Evolutionary conservation across 495 filamentous ascomycete species (phyloP).

Genomic region (Aspergillus heteromorphus): DNA sequence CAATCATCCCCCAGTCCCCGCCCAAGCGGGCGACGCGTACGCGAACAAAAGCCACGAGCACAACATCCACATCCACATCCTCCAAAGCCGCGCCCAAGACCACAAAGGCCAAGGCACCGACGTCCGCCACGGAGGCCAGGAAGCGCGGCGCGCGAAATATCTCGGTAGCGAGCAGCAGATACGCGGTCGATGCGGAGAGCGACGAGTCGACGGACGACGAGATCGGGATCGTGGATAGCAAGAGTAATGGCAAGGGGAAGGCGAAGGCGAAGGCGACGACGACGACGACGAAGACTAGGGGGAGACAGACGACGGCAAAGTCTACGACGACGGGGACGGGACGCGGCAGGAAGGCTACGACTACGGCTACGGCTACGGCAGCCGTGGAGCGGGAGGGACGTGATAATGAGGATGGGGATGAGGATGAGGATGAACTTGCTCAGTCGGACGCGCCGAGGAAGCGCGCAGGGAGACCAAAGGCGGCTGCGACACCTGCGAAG

Average conservation of each 20-base stretch:
- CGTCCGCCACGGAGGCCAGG: constrained; percentile 9
- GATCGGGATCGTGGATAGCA: constrained; percentile 25
- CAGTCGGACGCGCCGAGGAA: constrained; percentile 31
- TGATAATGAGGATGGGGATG: constrained; percentile 19
- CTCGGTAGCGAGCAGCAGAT: background rate
- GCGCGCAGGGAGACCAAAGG: constrained; percentile 30
- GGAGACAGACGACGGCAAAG: constrained; percentile 13
- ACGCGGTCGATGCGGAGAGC: constrained; percentile 14
- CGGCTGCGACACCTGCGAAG: constrained; percentile 10
- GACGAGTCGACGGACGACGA: constrained; percentile 40
- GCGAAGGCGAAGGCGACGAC: background rate
- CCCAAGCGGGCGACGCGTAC: constrained; percentile 31
- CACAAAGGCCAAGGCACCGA: constrained; percentile 15
- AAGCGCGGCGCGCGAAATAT: constrained; percentile 5
- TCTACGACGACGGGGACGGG: constrained; percentile 10
- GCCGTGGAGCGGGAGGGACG: constrained; percentile 5
- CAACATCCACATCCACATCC: constrained; percentile 18
- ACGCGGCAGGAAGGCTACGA: constrained; percentile 17
- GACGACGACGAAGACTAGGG: constrained; percentile 13
- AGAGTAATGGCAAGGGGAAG: background rate
- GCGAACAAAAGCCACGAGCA: constrained; percentile 17
- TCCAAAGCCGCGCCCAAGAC: constrained; percentile 19
- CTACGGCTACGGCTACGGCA: constrained; percentile 9
- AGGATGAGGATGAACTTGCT: constrained; percentile 20
- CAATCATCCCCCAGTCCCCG: constrained; percentile 33